Evolutionary conservation across 2,329 filamentous ascomycete species (phyloP).

Genomic region (Stenocarpella maydis): DNA sequence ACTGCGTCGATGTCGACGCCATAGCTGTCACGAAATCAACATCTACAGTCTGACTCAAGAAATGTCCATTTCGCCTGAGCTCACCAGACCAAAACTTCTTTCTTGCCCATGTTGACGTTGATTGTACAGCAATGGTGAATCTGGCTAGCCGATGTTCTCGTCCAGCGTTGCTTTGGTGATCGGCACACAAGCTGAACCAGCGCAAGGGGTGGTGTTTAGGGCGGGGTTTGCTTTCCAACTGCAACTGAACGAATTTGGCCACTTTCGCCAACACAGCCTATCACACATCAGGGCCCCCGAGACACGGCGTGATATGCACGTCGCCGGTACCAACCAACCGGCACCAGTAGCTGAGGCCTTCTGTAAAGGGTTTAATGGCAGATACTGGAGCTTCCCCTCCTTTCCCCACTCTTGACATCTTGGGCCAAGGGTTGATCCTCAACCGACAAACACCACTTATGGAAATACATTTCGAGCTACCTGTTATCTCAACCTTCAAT

Average conservation of each 20-base stretch:
- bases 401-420: conserved; percentile 28
- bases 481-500: not conserved
- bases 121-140: not conserved
- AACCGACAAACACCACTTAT: not conserved
- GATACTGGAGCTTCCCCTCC: conserved; percentile 26
- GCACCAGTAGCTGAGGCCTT: no score
- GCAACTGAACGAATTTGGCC: not conserved
- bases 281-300: not conserved
- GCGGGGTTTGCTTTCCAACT: conserved; percentile 2
- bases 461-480: not conserved
- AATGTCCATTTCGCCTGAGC: not conserved
- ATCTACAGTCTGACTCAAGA: no score
- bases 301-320: not conserved
- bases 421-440: not conserved
- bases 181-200: not conserved
- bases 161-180: not conserved
- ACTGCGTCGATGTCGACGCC: conserved; percentile 81
- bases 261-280: not conserved
- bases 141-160: not conserved
- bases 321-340: not conserved
- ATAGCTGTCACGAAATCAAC: conserved; percentile 52
- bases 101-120: conserved; percentile 38
- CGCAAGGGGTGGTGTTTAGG: not conserved
- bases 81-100: conserved; percentile 40
- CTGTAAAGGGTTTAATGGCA: not conserved